Percentiles rank a stretch among this genome's conserved stretches.
Evolutionary conservation across 139 green algal genomes (phyloP).

Genomic region (Chlorella sp.): DNA sequence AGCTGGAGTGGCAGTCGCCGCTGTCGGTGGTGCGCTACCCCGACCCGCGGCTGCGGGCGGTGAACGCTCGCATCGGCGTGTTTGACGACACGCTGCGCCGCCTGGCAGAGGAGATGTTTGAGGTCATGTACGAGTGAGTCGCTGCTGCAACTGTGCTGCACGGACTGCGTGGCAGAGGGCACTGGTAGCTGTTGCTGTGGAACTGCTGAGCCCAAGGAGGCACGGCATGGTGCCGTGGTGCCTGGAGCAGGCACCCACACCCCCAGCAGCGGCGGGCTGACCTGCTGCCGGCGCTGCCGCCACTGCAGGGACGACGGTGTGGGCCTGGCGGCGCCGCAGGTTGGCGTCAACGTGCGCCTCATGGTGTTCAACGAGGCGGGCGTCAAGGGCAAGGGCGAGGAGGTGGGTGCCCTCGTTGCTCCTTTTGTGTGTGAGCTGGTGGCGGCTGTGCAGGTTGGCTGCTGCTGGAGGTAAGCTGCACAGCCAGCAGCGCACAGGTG

Average conservation of each 20-base stretch:
- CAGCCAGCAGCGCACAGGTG: too few relatives aligned
- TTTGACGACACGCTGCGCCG: slow-evolving; percentile 83
- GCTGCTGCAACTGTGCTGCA: too few relatives aligned
- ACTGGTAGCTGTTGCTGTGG: too few relatives aligned
- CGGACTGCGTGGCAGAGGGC: too few relatives aligned
- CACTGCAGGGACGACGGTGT: slow-evolving; percentile 94
- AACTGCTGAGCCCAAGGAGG: too few relatives aligned
- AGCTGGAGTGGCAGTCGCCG: slow-evolving; percentile 74
- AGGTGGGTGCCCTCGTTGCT: slow-evolving; percentile 1
- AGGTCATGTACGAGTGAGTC: slow-evolving; percentile 92
- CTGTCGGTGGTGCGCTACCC: slow-evolving; percentile 91
- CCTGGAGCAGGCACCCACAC: too few relatives aligned
- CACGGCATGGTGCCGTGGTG: too few relatives aligned
- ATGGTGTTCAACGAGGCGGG: slow-evolving; percentile 98
- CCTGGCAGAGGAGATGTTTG: slow-evolving; percentile 92
- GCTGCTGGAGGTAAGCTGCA: neutral
- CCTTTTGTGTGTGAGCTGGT: neutral
- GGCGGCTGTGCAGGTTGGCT: neutral
- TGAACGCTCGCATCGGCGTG: slow-evolving; percentile 75
- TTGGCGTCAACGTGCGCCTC: slow-evolving; percentile 96
- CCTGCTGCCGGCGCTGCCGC: neutral
- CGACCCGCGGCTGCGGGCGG: slow-evolving; percentile 86
- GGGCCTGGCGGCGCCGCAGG: slow-evolving; percentile 94
- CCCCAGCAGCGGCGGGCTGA: too few relatives aligned
- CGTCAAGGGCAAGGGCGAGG: slow-evolving; percentile 25